These are phyloP conservation scores for Penicillium manginii DNA, from an alignment of 495 filamentous ascomycete genomes.

Conservation along the genomic window DNA sequence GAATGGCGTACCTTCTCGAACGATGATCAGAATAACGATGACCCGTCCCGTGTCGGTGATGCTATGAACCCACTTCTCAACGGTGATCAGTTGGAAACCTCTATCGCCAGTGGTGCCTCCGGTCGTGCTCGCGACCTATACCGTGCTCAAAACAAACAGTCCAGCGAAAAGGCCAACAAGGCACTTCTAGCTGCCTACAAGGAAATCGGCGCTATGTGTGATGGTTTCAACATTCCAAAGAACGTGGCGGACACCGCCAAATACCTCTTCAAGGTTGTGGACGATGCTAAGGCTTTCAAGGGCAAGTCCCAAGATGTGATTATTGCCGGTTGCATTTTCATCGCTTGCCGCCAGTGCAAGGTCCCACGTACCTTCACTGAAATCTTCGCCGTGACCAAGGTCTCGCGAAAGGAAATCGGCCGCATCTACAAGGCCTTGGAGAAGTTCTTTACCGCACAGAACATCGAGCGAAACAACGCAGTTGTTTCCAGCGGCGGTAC, in stretches of 20 bases:
- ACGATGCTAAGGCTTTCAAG: conserved; percentile 91
- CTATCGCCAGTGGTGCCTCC: conserved; percentile 79
- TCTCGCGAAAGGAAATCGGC: conserved; percentile 96
- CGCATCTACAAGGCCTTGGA: conserved; percentile 91
- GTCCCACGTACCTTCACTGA: conserved; percentile 90
- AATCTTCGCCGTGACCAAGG: conserved; percentile 88
- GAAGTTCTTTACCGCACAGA: conserved; percentile 74
- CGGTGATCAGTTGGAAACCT: conserved; percentile 89
- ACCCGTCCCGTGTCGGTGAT: conserved; percentile 97
- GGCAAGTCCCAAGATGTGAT: conserved; percentile 93
- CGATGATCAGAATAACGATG: conserved; percentile 93
- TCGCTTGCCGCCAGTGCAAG: conserved; percentile 88
- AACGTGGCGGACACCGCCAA: conserved; percentile 85
- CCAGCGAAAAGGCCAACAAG: conserved; percentile 87
- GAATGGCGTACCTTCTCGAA: conserved; percentile 99
- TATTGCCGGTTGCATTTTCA: conserved; percentile 95
- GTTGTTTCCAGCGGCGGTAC: conserved; percentile 52
- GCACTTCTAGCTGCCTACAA: conserved; percentile 79
- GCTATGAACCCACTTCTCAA: conserved; percentile 84
- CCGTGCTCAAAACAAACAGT: conserved; percentile 81
- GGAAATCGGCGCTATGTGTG: conserved; percentile 86
- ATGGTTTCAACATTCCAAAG: conserved; percentile 78
- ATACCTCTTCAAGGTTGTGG: conserved; percentile 89
- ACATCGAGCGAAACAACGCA: conserved; percentile 54
- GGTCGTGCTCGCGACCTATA: conserved; percentile 76